Evolutionary conservation across 2,329 filamentous ascomycete genomes (phyloP).

Genomic region (Pseudogymnoascus sp.): DNA sequence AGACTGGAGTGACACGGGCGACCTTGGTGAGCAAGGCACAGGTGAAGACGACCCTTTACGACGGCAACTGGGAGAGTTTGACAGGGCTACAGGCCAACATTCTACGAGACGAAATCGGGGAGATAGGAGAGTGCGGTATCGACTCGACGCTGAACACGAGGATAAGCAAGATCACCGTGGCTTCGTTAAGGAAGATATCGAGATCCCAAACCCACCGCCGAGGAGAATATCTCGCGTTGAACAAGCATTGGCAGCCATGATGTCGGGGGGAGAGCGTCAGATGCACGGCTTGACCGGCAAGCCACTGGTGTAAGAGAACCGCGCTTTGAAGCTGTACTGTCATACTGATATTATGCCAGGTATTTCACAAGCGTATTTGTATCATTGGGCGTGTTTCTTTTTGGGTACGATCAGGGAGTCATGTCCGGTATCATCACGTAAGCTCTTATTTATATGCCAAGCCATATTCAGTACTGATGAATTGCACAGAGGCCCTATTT

Average conservation of each 20-base stretch:
- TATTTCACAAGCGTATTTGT: constrained; percentile 94
- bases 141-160: constrained; percentile 36
- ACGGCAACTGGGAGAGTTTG: constrained; percentile 58
- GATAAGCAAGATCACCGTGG: constrained; percentile 31
- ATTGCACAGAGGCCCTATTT: constrained; percentile 62
- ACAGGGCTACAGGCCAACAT: constrained; percentile 48
- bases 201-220: constrained; percentile 61
- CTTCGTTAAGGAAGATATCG: constrained; percentile 66
- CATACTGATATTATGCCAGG: constrained; percentile 36
- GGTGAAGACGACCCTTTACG: constrained; percentile 75
- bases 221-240: constrained; percentile 57
- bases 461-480: constrained; percentile 15
- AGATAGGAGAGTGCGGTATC: constrained; percentile 64
- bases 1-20: constrained; percentile 89
- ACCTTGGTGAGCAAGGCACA: constrained; percentile 84
- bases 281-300: constrained; percentile 93
- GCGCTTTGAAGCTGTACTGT: constrained; percentile 11
- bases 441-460: constrained; percentile 17
- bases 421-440: constrained; percentile 71
- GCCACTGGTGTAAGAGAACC: constrained; percentile 66
- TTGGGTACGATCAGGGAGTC: constrained; percentile 84
- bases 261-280: constrained; percentile 69
- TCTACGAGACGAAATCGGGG: constrained; percentile 36
- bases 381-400: constrained; percentile 77
- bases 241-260: constrained; percentile 69